Conservation (phyloP, 495 filamentous ascomycete species). For the Neurospora sp. region DNA sequence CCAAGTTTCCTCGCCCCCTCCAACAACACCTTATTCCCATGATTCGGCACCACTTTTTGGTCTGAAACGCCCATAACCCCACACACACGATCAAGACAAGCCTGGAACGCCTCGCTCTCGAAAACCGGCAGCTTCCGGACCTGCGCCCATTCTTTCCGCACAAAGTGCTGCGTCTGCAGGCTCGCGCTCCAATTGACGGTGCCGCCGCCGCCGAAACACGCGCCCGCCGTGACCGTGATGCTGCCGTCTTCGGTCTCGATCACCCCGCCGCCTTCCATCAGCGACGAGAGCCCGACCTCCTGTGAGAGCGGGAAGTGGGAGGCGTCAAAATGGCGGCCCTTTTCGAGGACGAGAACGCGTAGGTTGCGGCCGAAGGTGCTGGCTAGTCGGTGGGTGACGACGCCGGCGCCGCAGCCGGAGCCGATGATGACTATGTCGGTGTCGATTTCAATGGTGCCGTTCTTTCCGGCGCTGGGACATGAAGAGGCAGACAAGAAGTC, state of each 20-base stretch:
- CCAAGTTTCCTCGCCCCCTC: conserved; percentile 71
- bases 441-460: conserved; percentile 47
- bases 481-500: conserved; percentile 25
- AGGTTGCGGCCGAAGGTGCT: conserved; percentile 45
- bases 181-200: conserved; percentile 81
- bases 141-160: conserved; percentile 73
- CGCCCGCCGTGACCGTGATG: conserved; percentile 53
- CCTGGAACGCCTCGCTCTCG: conserved; percentile 63
- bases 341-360: conserved; percentile 72
- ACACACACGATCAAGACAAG: conserved; percentile 56
- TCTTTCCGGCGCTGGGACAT: too few species aligned
- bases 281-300: conserved; percentile 47
- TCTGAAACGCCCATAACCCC: conserved; percentile 55
- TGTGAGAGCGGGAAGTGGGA: conserved; percentile 61
- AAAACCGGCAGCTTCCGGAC: conserved; percentile 62
- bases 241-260: conserved; percentile 51
- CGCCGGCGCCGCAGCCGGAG: conserved; percentile 79
- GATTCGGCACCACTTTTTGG: conserved; percentile 59
- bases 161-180: conserved; percentile 72
- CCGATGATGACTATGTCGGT: conserved; percentile 80
- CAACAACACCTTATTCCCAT: conserved; percentile 54
- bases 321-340: conserved; percentile 31
- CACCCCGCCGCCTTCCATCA: conserved; percentile 54
- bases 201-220: conserved; percentile 77
- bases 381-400: conserved; percentile 70